Evolutionary conservation across 2,329 filamentous ascomycete genomes (phyloP).

Genomic region (Neonectria coccinea): DNA sequence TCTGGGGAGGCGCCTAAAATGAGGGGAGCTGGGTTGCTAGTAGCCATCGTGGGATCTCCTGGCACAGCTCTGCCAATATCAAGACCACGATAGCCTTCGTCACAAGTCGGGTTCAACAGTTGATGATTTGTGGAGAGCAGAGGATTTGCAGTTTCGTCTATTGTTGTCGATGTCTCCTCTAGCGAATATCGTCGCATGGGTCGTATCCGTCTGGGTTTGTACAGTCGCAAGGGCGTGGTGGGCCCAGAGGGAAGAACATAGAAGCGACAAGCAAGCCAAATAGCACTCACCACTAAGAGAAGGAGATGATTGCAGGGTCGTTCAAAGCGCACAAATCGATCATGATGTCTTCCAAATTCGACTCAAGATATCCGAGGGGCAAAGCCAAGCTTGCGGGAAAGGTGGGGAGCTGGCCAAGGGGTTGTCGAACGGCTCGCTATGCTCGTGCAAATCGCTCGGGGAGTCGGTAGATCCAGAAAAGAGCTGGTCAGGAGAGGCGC

Average conservation of each 20-base stretch:
- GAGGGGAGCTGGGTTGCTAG: constrained; percentile 2
- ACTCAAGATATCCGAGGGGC: constrained; percentile 40
- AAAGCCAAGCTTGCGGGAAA: constrained; percentile 41
- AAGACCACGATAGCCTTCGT: not conserved
- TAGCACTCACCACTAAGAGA: constrained; percentile 56
- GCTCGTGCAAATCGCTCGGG: constrained; percentile 27
- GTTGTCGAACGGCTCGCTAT: constrained; percentile 15
- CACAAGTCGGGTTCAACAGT: not conserved
- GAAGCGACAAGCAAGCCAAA: constrained; percentile 15
- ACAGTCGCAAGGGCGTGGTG: constrained; percentile 4
- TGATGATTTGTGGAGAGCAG: not conserved
- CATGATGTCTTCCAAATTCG: constrained; percentile 53
- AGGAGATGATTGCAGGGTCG: constrained; percentile 49
- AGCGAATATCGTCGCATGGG: not conserved
- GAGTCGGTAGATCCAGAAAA: constrained; percentile 29
- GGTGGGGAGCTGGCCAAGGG: constrained; percentile 32
- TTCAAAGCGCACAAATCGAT: constrained; percentile 54
- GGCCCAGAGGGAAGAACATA: constrained; percentile 18
- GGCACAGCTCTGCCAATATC: not conserved
- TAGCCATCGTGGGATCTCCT: not conserved
- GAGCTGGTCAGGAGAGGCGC: constrained; percentile 28
- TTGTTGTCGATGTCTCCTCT: constrained; percentile 8
- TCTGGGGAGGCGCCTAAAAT: not conserved
- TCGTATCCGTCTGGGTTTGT: constrained; percentile 14
- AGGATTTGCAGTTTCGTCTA: not conserved